phyloP scores from a whole-genome alignment of 371 early-diverging fungal genomes.

The Cokeromyces recurvatus region DNA sequence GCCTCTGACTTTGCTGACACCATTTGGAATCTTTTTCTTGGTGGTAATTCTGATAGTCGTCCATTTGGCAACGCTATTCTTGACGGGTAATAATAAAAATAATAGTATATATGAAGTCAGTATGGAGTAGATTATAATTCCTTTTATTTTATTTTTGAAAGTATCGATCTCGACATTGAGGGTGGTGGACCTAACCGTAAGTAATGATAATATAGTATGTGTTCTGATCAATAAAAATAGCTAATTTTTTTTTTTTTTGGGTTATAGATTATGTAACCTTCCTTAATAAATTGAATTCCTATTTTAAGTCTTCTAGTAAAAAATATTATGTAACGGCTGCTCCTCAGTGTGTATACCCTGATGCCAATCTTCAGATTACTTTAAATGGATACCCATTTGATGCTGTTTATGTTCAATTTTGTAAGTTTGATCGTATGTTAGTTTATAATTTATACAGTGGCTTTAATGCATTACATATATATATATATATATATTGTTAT shows the following conservation, averaged over 20 bases:
- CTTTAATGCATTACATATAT: too few relatives aligned
- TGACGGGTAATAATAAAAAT: conserved; percentile 52
- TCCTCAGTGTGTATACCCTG: conserved; percentile 75
- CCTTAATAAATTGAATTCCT: conserved; percentile 38
- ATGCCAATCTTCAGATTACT: conserved; percentile 48
- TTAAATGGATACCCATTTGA: conserved; percentile 59
- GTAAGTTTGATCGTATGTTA: too few relatives aligned
- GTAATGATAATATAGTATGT: conserved; percentile 2
- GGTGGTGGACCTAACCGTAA: conserved; percentile 47
- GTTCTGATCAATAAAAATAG: too few relatives aligned
- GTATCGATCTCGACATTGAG: conserved; percentile 62
- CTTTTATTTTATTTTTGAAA: conserved; percentile 6
- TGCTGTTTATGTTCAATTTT: conserved; percentile 70
- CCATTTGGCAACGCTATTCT: conserved; percentile 59
- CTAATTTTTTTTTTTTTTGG: too few relatives aligned
- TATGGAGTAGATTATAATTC: background rate
- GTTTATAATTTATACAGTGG: too few relatives aligned
- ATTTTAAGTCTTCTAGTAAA: conserved; percentile 26
- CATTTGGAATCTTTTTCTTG: conserved; percentile 55
- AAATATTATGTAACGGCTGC: conserved; percentile 72
- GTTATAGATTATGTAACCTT: conserved; percentile 51
- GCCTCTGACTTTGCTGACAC: conserved; percentile 48
- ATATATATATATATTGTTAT: too few relatives aligned
- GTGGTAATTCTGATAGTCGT: conserved; percentile 43
- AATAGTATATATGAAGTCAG: background rate